Percentiles rank a stretch among this genome's conserved stretches.
Evolutionary conservation across 257 asterid species (phyloP).

Genomic region (Solanum medicagineum): DNA sequence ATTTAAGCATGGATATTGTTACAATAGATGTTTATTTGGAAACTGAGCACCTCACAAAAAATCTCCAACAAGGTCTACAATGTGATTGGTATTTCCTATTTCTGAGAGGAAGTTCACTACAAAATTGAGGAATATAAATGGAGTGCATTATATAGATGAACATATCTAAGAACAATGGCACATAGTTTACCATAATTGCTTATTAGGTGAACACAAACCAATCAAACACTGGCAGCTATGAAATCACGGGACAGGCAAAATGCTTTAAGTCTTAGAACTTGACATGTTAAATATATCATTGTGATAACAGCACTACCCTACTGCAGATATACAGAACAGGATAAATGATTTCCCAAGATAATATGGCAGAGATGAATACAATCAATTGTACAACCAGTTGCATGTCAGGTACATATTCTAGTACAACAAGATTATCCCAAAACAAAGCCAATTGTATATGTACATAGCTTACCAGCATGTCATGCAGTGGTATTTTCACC

Average conservation of each 20-base stretch:
- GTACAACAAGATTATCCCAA: neutral
- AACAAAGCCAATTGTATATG: neutral
- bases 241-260: neutral
- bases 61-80: neutral
- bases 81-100: neutral
- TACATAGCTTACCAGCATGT: constrained; percentile 63
- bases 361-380: neutral
- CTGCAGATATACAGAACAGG: neutral
- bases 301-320: neutral
- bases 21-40: neutral
- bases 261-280: neutral
- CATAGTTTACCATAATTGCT: neutral
- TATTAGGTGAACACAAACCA: neutral
- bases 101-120: neutral
- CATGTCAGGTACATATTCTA: neutral
- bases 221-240: neutral
- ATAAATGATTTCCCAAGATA: neutral
- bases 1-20: neutral
- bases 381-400: neutral
- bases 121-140: neutral
- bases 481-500: constrained; percentile 79
- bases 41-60: neutral
- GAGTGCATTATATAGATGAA: neutral
- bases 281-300: neutral
- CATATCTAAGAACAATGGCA: neutral